These are phyloP conservation scores for Rhodotorula sp. DNA, from an alignment of 1,284 basidiomycete species.

Conservation along the genomic window DNA sequence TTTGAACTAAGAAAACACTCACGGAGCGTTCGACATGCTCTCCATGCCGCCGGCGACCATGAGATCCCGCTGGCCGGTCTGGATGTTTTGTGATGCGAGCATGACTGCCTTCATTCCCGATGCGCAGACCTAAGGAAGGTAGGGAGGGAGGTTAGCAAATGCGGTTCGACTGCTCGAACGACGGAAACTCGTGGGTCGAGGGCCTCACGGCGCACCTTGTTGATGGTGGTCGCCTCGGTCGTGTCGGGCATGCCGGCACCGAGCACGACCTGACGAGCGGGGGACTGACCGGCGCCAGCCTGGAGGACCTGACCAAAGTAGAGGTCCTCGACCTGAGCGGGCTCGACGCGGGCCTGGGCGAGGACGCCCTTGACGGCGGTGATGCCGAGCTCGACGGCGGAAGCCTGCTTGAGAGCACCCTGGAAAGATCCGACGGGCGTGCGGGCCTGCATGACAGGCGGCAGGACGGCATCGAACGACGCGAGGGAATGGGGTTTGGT, in stretches of 20 bases:
- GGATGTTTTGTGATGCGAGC: constrained; percentile 53
- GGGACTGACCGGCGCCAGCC: constrained; percentile 52
- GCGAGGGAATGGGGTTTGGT: background rate
- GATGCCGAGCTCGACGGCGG: constrained; percentile 82
- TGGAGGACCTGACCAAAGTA: constrained; percentile 81
- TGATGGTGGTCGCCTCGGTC: constrained; percentile 97
- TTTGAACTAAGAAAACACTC: constrained; percentile 8
- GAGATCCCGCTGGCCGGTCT: constrained; percentile 51
- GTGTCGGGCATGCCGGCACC: constrained; percentile 81
- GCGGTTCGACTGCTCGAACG: background rate
- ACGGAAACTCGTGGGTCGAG: background rate
- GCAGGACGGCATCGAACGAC: background rate
- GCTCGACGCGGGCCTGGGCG: constrained; percentile 73
- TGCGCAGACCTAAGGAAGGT: constrained; percentile 50
- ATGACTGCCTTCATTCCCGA: constrained; percentile 54
- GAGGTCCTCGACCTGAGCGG: constrained; percentile 83
- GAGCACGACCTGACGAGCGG: constrained; percentile 59
- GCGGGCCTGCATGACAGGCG: constrained; percentile 58
- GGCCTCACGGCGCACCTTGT: constrained; percentile 55
- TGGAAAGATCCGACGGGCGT: constrained; percentile 88
- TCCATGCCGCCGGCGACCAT: constrained; percentile 55
- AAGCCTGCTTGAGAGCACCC: constrained; percentile 80
- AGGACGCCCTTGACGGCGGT: constrained; percentile 89
- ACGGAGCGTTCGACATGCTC: constrained; percentile 50
- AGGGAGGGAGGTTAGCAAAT: background rate